These are phyloP conservation scores for Stephania japonica DNA, from an alignment of 164 flowering plant species.

Conservation along the genomic window DNA sequence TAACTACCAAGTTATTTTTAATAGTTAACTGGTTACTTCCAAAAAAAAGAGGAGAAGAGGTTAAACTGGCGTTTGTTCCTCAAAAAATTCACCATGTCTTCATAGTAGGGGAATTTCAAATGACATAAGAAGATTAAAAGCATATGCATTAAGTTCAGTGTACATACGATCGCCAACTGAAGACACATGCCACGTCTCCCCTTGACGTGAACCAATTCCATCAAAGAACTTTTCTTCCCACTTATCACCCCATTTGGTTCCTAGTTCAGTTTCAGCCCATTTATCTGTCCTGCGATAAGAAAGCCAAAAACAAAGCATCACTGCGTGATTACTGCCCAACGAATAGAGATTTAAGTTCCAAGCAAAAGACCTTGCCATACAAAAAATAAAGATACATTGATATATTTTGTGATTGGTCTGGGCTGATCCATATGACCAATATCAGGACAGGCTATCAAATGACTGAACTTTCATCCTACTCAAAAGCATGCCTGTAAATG, in stretches of 20 bases:
- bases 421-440: neutral
- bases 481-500: neutral
- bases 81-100: neutral
- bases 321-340: neutral
- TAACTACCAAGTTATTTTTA: neutral
- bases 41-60: too few relatives aligned
- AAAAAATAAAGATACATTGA: neutral
- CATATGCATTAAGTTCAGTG: neutral
- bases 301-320: neutral
- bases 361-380: neutral
- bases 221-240: conserved; percentile 96
- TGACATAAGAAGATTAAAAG: too few relatives aligned
- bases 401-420: neutral
- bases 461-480: neutral
- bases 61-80: neutral
- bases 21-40: too few relatives aligned
- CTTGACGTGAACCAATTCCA: conserved; percentile 95
- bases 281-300: conserved; percentile 76
- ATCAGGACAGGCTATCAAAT: neutral
- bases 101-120: neutral
- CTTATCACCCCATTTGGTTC: conserved; percentile 99
- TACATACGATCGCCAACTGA: conserved; percentile 74
- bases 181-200: conserved; percentile 98
- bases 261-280: conserved; percentile 97
- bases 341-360: neutral